Evolutionary conservation across 208 protist species (phyloP), one percentile per base, ranked within the genome.

Genomic region (Wallacemonas sp.): DNA sequence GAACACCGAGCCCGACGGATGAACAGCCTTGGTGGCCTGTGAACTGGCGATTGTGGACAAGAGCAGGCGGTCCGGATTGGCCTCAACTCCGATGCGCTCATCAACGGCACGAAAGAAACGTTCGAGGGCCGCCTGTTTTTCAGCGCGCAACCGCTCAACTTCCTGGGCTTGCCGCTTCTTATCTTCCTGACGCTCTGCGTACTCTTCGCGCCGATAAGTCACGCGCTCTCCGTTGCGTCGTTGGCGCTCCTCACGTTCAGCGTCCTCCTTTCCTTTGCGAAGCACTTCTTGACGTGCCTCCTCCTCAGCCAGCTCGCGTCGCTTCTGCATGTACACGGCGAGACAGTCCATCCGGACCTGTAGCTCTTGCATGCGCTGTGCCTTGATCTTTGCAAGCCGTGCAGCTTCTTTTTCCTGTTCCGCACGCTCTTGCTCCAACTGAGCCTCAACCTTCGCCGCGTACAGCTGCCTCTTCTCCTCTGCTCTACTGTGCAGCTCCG

Each of bases 101-200:
- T 91, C 78, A 2, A 95, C 78, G 1, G 76, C 53, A 1, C 69
- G 82, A 45, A 92, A 95, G 69, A 95, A 95, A 22, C 71, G 58
- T 41, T 87, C 67, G 3, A 95, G 59, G 2, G 81, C 77, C 38
- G 76, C 71, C 53, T 81, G 46, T 69, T 83, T 90, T 46, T 83
- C 63, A 17, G 10, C 45, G 45, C 73, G 73, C 34, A 91, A 55
- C 45, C 74, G 62, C 21, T 62, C 52, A 17, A 90, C n/a, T 26
- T 83, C 84, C 17, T 72, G 42, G 62, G 86, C 80, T 17, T 63
- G 53, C 30, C 37, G 44, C 53, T 76, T 69, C 19, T 71, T 67
- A 24, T 68, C 39, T 26, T 48, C 50, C 24, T 70, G 66, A 3
- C 79, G 73, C 54, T 82, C 76, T 30, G 78, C 73, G 36, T 81